Evolutionary conservation across 2,329 filamentous ascomycete species (phyloP), one percentile per base, ranked within the genome.

Genomic region (Epicoccum nigrum): DNA sequence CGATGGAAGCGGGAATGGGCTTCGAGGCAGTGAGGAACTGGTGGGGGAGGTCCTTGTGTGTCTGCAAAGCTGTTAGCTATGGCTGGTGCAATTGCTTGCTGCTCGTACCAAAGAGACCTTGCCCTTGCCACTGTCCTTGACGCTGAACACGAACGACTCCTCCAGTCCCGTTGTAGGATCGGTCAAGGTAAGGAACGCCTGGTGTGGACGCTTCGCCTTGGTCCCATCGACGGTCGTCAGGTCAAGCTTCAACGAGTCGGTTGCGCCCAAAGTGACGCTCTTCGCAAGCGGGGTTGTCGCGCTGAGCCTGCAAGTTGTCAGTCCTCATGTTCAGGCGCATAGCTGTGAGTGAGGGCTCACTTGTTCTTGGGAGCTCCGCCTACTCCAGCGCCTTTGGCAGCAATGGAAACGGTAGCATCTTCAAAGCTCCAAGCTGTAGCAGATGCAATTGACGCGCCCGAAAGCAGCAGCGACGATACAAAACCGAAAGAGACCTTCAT

Each of bases 101-200:
- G 9, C 23, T 42, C 87, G 60, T 83, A 97, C 92, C 74, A 99
- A 79, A 63, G 95, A 88, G 25, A 96, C 81, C 47, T 86, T 86
- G 17, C 84, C 91, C 77, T 96, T 96, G 61, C 94, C 94, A 65
- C 82, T 91, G 8, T 94, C 89, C 78, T 96, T 96, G 39, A 96
- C 79, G 9, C 78, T 86, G 64, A 99, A 81, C 1, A 92, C 86
- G 67, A 93, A 96, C 1, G 92, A 92, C 19, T 92, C 87, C 74
- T 97, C 92, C 38, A 99, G 80, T 28, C 90, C 90, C 9, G 86
- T 87, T 11, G 81, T 77, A 9, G 82, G 78, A 63, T 97, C 92
- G 64, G 84, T 86, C 51, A 99, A 76, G 13, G 94, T 81, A 45
- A 99, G 81, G 79, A 97, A 97, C 5, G 92, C 92, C 76, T 99